Evolutionary conservation across 805 yeast species (phyloP).

Genomic region (Ogataea angusta): DNA sequence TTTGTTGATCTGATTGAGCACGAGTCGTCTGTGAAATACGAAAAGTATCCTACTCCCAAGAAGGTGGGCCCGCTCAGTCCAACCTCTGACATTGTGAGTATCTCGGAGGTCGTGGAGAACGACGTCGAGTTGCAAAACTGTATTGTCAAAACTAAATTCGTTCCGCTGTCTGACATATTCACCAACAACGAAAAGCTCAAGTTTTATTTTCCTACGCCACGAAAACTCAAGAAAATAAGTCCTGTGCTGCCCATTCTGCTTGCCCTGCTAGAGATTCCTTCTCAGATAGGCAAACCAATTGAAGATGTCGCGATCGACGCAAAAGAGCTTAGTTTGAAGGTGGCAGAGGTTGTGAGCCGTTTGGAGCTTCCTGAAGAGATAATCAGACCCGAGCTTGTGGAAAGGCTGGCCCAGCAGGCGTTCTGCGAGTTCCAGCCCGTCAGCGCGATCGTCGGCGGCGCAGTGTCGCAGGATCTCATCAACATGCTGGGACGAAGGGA

Average conservation of each 20-base stretch:
- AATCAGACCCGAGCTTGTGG: conserved; percentile 32
- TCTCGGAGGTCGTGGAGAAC: conserved; percentile 35
- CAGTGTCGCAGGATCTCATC: conserved; percentile 85
- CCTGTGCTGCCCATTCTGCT: conserved; percentile 58
- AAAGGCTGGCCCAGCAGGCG: conserved; percentile 45
- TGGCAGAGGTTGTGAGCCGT: conserved; percentile 32
- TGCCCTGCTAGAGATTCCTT: conserved; percentile 49
- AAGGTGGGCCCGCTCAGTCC: conserved; percentile 45
- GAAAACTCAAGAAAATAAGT: conserved; percentile 46
- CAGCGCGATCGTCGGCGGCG: conserved; percentile 86
- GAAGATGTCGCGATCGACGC: conserved; percentile 22
- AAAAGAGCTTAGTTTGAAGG: conserved; percentile 30
- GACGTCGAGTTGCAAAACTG: conserved; percentile 37
- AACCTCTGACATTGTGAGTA: conserved; percentile 34
- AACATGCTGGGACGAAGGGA: conserved; percentile 75
- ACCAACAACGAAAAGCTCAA: conserved; percentile 32
- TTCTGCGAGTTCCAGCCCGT: conserved; percentile 74
- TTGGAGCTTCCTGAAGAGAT: conserved; percentile 47
- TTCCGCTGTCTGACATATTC: conserved; percentile 36
- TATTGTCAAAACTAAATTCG: conserved; percentile 37
- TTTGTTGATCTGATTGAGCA: conserved; percentile 76
- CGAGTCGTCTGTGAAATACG: conserved; percentile 50
- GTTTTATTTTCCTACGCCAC: conserved; percentile 26
- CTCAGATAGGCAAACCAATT: conserved; percentile 24
- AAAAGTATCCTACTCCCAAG: conserved; percentile 47